These are phyloP conservation scores for Phytopythium boreale DNA, from an alignment of 352 stramenopile genomes.

Conservation along the genomic window DNA sequence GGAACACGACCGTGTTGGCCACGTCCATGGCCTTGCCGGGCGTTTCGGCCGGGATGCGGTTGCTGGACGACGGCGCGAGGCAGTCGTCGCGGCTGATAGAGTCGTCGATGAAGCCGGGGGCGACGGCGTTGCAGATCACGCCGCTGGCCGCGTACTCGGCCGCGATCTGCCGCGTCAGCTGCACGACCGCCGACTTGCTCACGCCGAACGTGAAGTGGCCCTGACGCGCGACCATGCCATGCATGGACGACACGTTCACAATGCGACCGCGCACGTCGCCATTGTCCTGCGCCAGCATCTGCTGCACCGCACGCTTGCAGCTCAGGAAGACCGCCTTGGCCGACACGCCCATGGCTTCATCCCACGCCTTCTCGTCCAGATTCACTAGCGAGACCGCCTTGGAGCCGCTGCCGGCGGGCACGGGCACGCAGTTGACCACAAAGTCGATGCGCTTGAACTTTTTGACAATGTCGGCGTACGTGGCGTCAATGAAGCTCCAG, in stretches of 20 bases:
- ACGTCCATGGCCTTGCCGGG: constrained; percentile 61
- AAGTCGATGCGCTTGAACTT: constrained; percentile 64
- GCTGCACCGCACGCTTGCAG: constrained; percentile 61
- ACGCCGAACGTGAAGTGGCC: constrained; percentile 65
- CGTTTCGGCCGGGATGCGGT: constrained; percentile 53
- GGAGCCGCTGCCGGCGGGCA: constrained; percentile 21
- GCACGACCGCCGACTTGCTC: constrained; percentile 55
- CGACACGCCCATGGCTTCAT: constrained; percentile 56
- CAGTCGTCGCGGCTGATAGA: constrained; percentile 57
- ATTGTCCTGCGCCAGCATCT: constrained; percentile 63
- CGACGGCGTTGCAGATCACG: constrained; percentile 62
- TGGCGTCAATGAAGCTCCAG: constrained; percentile 47
- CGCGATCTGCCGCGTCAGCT: constrained; percentile 65
- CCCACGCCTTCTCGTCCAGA: constrained; percentile 41
- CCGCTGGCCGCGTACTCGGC: constrained; percentile 56
- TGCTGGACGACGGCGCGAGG: constrained; percentile 35
- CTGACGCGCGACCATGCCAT: constrained; percentile 55
- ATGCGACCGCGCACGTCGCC: constrained; percentile 51
- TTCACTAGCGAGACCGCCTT: constrained; percentile 40
- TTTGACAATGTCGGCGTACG: constrained; percentile 38
- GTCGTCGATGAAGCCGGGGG: constrained; percentile 61
- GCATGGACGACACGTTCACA: constrained; percentile 61
- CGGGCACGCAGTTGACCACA: constrained; percentile 64
- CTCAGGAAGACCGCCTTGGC: constrained; percentile 65
- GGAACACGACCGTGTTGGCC: constrained; percentile 64